A percentile compares a stretch with the other conserved stretches of the same genome.
These are phyloP conservation scores for Pythium oligandrum DNA, from an alignment of 352 stramenopile species.

Conservation along the genomic window DNA sequence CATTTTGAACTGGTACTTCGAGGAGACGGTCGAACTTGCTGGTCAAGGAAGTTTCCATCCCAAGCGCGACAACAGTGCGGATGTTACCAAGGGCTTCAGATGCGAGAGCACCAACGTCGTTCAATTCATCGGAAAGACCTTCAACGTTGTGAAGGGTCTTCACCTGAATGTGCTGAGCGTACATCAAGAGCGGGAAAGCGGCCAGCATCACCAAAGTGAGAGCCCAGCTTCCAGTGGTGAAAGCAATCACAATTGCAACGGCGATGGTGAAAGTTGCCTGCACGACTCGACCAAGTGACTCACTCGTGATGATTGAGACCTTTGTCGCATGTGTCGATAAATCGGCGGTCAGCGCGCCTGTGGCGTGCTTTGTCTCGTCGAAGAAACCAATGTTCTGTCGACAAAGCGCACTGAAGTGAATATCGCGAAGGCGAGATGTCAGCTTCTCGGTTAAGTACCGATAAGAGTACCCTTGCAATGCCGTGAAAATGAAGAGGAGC, in stretches of 20 bases:
- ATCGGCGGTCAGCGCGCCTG: constrained; percentile 20
- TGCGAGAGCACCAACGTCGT: constrained; percentile 22
- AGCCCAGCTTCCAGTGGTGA: constrained; percentile 33
- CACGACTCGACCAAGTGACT: constrained; percentile 24
- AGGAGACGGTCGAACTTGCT: constrained; percentile 13
- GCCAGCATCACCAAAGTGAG: constrained; percentile 42
- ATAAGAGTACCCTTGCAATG: constrained; percentile 19
- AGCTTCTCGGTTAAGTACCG: too few species aligned
- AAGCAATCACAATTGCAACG: constrained; percentile 30
- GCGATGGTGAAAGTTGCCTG: constrained; percentile 25
- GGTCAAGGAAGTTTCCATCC: constrained; percentile 13
- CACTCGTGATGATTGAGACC: constrained; percentile 21
- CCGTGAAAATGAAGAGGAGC: constrained; percentile 14
- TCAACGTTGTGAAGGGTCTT: constrained; percentile 10
- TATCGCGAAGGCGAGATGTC: constrained; percentile 22
- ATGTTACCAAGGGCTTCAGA: constrained; percentile 29
- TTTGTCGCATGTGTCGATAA: constrained; percentile 31
- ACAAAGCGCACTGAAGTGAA: constrained; percentile 22
- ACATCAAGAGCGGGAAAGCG: constrained; percentile 35
- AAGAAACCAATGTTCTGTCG: constrained; percentile 32
- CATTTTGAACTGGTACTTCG: constrained; percentile 16
- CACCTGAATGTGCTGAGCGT: constrained; percentile 11
- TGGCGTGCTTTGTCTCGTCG: constrained; percentile 16
- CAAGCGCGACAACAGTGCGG: constrained; percentile 24
- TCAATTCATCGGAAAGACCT: constrained; percentile 5